phyloP scores from a whole-genome alignment of 148 eudicot genomes.

The Rhododendron simsii region DNA sequence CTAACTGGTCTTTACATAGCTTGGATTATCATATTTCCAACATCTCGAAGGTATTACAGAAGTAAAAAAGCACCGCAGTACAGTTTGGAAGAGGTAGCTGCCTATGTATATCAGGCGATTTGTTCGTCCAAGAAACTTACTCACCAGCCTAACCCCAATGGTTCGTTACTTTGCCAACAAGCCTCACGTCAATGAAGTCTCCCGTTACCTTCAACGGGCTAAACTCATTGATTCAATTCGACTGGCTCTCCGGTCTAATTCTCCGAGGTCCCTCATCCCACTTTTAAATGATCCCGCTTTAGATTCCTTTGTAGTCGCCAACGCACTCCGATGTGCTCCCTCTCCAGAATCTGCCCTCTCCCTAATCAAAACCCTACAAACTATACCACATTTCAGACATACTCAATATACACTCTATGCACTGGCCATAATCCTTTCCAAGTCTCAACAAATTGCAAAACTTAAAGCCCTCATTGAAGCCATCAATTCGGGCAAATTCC shows the following conservation, averaged over 20 bases:
- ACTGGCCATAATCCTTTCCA: constrained; percentile 71
- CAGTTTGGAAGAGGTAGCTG: not conserved
- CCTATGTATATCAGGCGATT: constrained; percentile 28
- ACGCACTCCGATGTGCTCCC: constrained; percentile 81
- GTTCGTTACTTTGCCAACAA: constrained; percentile 38
- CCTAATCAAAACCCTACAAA: constrained; percentile 54
- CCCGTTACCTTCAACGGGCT: constrained; percentile 66
- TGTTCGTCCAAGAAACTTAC: constrained; percentile 14
- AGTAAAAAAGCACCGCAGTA: not conserved
- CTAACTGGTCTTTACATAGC: not conserved
- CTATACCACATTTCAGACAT: constrained; percentile 58
- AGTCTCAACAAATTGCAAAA: constrained; percentile 43
- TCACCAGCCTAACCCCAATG: constrained; percentile 21
- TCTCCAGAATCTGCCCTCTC: constrained; percentile 74
- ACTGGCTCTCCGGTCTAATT: constrained; percentile 47
- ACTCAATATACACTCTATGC: constrained; percentile 65
- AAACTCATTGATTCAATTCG: constrained; percentile 77
- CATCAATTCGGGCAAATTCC: constrained; percentile 61
- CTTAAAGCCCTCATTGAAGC: constrained; percentile 60
- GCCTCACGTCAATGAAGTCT: constrained; percentile 39
- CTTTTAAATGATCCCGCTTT: constrained; percentile 49
- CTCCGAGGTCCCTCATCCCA: constrained; percentile 38
- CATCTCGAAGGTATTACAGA: not conserved
- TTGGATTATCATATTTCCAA: not conserved
- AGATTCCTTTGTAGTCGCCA: constrained; percentile 80